Conservation (phyloP, 345 rosid species). For the Salix brachista region DNA sequence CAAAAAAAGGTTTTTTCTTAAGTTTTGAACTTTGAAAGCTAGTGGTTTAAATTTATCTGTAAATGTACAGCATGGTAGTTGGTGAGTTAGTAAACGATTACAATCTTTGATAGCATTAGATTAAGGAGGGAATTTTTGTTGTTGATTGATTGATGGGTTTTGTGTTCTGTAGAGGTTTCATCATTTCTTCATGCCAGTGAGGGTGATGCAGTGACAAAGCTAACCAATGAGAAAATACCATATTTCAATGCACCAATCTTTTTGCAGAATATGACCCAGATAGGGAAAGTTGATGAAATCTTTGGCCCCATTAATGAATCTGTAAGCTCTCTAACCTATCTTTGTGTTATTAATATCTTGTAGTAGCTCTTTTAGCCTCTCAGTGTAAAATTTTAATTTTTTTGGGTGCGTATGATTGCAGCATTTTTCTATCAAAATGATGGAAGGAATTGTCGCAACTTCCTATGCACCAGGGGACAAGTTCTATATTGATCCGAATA, state of each 20-base stretch:
- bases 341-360: neutral
- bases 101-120: neutral
- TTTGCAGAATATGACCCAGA: slow-evolving; percentile 83
- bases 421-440: slow-evolving; percentile 83
- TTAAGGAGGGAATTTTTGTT: neutral
- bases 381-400: neutral
- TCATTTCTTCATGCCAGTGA: slow-evolving; percentile 81
- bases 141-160: neutral
- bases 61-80: too few relatives aligned
- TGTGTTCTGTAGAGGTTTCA: slow-evolving; percentile 54
- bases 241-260: slow-evolving; percentile 79
- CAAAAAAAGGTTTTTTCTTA: neutral
- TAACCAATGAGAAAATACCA: slow-evolving; percentile 75
- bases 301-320: slow-evolving; percentile 96
- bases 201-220: slow-evolving; percentile 96
- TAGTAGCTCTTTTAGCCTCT: neutral
- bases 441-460: slow-evolving; percentile 92
- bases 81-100: neutral
- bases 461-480: slow-evolving; percentile 69
- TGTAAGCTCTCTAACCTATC: slow-evolving; percentile 32
- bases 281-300: slow-evolving; percentile 93
- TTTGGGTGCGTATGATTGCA: slow-evolving; percentile 11
- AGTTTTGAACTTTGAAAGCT: neutral
- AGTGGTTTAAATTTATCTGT: neutral
- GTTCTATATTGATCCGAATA: slow-evolving; percentile 74